Base-by-base conservation (phyloP, 768 basidiomycete species). In the Cyclocybe aegerita region DNA sequence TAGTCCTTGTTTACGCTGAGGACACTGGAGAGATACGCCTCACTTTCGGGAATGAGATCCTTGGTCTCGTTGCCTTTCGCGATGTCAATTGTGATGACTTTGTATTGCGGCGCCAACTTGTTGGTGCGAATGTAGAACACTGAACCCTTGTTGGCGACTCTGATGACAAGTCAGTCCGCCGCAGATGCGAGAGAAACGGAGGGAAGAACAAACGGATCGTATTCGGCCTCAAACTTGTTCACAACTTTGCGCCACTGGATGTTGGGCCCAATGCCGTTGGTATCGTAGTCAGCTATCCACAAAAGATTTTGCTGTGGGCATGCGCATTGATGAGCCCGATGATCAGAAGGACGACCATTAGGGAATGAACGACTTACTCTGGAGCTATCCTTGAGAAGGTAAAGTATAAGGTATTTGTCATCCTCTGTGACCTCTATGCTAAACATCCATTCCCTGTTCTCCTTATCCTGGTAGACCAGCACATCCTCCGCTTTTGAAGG, bases 191-290 rank as follows among this genome's bases (percentile, higher is more conserved):
- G 41, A 41, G 17, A 15, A 35, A n/a, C 17, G 50, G 51, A 10
- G 52, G 42, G 38, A 17, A 48, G 15, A 39, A 65, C 85, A 50
- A 69, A 90, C 88, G 83, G 68, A 8, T 72, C 68, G 58, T 85
- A 90, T 62, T 80, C 77, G 0, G 85, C 79, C 4, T 83, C 81
- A 65, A 82, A 92, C n/a, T 81, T 73, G 58, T 88, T 67, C 39
- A 88, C 66, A 32, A 93, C 53, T 65, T 88, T 89, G 54, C 76
- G 73, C 89, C 90, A 93, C 55, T 79, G 74, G 60, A 92, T 79
- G 50, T 86, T 74, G 44, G 72, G 73, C 7, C 80, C 82, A 17
- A 90, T 85, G 48, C 77, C 71, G 48, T 80, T 75, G 41, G 79
- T 70, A 40, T 78, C 61, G 7, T 90, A 72, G 56, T 90, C 82